phyloP scores from a whole-genome alignment of 768 basidiomycete species.

The Hericium rajendrae region DNA sequence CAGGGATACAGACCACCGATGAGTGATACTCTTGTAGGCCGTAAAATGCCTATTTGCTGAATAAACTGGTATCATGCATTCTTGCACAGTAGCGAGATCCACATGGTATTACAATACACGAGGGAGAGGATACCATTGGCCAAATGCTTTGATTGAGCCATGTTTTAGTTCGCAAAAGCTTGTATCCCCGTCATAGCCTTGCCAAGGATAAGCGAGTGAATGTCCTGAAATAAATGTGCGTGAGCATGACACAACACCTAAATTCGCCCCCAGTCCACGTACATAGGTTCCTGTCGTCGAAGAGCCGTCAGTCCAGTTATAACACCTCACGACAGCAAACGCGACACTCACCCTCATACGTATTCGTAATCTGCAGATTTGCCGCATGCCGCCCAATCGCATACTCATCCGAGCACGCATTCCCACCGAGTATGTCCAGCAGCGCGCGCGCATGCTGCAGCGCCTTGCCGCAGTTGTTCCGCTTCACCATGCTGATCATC shows the following conservation, averaged over 20 bases:
- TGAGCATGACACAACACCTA: not conserved
- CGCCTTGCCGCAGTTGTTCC: constrained; percentile 94
- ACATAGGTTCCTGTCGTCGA: constrained; percentile 30
- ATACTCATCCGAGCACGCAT: constrained; percentile 92
- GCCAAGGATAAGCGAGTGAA: constrained; percentile 87
- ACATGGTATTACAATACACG: too few relatives aligned
- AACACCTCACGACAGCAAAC: not conserved
- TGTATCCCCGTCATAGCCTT: constrained; percentile 85
- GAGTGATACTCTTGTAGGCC: too few relatives aligned
- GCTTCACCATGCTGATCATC: constrained; percentile 92
- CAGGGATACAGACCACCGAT: too few relatives aligned
- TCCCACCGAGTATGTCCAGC: constrained; percentile 89
- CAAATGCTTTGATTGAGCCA: not conserved
- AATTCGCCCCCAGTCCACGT: not conserved
- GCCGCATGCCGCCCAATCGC: constrained; percentile 92
- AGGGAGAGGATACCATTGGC: too few relatives aligned
- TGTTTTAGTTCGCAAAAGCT: constrained; percentile 50
- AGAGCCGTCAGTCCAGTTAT: not conserved
- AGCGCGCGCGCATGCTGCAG: constrained; percentile 71
- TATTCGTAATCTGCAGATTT: constrained; percentile 93
- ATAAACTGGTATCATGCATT: too few relatives aligned
- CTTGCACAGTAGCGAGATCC: too few relatives aligned
- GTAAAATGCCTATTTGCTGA: too few relatives aligned
- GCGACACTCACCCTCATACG: constrained; percentile 65
- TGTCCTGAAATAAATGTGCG: constrained; percentile 42